These are phyloP conservation scores for Leptoxyphium fumago DNA, from an alignment of 2,329 filamentous ascomycete species.

Conservation along the genomic window DNA sequence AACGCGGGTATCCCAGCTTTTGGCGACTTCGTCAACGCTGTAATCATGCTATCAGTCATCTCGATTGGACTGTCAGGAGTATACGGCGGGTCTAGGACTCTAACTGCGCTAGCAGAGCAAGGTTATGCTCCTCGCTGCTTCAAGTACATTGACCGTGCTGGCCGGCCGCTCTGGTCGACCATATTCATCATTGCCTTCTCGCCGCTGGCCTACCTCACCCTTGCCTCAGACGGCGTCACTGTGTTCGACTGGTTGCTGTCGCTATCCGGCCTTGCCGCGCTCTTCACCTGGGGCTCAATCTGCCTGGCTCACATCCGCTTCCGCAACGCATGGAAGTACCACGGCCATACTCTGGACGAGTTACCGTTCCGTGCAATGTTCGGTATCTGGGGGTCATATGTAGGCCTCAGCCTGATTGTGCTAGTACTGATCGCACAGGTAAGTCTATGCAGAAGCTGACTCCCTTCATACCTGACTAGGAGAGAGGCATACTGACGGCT, in stretches of 20 bases:
- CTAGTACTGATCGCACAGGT: slow-evolving; percentile 61
- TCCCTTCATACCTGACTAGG: too few species aligned
- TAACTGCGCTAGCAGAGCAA: slow-evolving; percentile 80
- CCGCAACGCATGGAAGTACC: slow-evolving; percentile 44
- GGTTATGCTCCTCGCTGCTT: slow-evolving; percentile 41
- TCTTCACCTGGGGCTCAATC: slow-evolving; percentile 63
- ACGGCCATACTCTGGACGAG: slow-evolving; percentile 53
- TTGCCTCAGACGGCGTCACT: slow-evolving; percentile 29
- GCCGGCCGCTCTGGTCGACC: slow-evolving; percentile 44
- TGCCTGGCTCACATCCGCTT: slow-evolving; percentile 52
- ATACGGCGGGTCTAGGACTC: slow-evolving; percentile 79
- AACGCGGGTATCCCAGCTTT: slow-evolving; percentile 37
- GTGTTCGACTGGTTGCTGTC: slow-evolving; percentile 54
- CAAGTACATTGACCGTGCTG: slow-evolving; percentile 45
- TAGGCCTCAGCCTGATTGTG: slow-evolving; percentile 62
- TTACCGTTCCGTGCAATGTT: slow-evolving; percentile 70
- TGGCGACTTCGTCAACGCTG: neutral
- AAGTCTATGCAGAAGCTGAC: neutral
- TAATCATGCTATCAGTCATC: slow-evolving; percentile 38
- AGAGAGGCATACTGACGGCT: too few species aligned
- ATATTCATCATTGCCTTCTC: slow-evolving; percentile 31
- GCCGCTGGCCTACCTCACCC: slow-evolving; percentile 43
- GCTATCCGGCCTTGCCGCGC: slow-evolving; percentile 55
- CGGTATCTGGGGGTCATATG: slow-evolving; percentile 64
- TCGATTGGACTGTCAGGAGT: slow-evolving; percentile 86